Evolutionary conservation across 345 rosid species (phyloP).

Genomic region (Streptanthus diversifolius): DNA sequence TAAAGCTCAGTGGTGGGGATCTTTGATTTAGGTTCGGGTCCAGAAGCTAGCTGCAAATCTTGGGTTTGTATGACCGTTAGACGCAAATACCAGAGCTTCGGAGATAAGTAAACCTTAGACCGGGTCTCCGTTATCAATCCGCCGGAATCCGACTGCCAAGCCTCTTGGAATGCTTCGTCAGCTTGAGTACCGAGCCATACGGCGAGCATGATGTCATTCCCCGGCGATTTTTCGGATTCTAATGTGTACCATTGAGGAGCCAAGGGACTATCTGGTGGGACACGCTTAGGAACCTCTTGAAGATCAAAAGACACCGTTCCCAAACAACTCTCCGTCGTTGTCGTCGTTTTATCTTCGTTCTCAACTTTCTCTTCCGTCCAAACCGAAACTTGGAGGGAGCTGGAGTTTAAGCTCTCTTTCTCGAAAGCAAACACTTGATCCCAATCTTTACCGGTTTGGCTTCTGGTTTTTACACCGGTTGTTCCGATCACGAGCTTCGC

Average conservation of each 20-base stretch:
- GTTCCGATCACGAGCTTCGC: slow-evolving; percentile 87
- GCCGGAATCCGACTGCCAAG: slow-evolving; percentile 98
- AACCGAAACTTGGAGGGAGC: slow-evolving; percentile 66
- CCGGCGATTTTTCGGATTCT: slow-evolving; percentile 61
- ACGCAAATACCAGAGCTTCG: slow-evolving; percentile 93
- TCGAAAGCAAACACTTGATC: slow-evolving; percentile 90
- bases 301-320: slow-evolving; percentile 91
- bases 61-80: slow-evolving; percentile 97
- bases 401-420: slow-evolving; percentile 71
- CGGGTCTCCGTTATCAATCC: slow-evolving; percentile 85
- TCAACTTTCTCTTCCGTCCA: slow-evolving; percentile 72
- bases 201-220: slow-evolving; percentile 92
- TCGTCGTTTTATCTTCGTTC: slow-evolving; percentile 38
- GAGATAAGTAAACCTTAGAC: slow-evolving; percentile 84
- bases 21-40: slow-evolving; percentile 60
- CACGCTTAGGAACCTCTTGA: slow-evolving; percentile 81
- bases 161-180: slow-evolving; percentile 91
- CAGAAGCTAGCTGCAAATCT: slow-evolving; percentile 72
- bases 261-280: slow-evolving; percentile 84
- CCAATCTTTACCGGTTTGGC: slow-evolving; percentile 67
- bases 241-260: slow-evolving; percentile 94
- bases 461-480: slow-evolving; percentile 65
- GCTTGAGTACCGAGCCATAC: slow-evolving; percentile 93
- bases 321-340: slow-evolving; percentile 45
- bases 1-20: slow-evolving; percentile 52